Evolutionary conservation across 352 stramenopile genomes (phyloP), one percentile per base, ranked within the genome.

Genomic region (Phytopythium vexans): DNA sequence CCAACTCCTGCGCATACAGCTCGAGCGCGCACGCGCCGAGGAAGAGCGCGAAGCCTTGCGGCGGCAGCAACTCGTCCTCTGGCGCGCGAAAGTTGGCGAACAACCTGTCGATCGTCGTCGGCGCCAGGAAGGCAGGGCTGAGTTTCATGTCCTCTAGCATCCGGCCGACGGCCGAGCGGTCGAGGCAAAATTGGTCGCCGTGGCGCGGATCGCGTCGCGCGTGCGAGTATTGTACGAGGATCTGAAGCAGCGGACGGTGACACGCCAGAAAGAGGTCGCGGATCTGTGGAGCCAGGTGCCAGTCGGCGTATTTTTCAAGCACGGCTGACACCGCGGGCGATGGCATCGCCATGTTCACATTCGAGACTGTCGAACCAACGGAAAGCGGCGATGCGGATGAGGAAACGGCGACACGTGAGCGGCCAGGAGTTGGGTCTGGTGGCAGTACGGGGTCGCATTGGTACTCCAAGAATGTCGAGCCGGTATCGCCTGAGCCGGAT

Each of bases 111-210:
- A 92, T 57, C 5, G 74, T 41, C 15, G 85, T 70, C 46, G 55
- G 67, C 8, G 77, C 68, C n/a, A 88, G 49, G 53, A 85, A 85
- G 1, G 50, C 42, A 1, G 78, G 81, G 31, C 77, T 69, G 12
- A 92, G 59, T 39, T 75, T 85, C 49, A 92, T 60, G 59, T 91
- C 77, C 41, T 77, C 66, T 12, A 89, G 53, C 67, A 86, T 83
- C 8, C 63, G 67, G 9, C 73, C 53, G 27, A 86, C 54, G 31
- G 68, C 74, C 7, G 64, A 47, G 1, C 65, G 59, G 11, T 52
- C 40, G 8, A 89, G 52, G 33, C 71, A 86, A 16, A 77, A 72
- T 46, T 88, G 74, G 48, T 84, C 72, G 10, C 58, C 56, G 45
- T 78, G 67, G 7, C 41, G 66, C 14, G 60, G 41, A 7, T 66